Percentiles rank a stretch among this genome's conserved stretches.
phyloP scores from a whole-genome alignment of 176 grass and related monocot species.

The Puya raimondii region DNA sequence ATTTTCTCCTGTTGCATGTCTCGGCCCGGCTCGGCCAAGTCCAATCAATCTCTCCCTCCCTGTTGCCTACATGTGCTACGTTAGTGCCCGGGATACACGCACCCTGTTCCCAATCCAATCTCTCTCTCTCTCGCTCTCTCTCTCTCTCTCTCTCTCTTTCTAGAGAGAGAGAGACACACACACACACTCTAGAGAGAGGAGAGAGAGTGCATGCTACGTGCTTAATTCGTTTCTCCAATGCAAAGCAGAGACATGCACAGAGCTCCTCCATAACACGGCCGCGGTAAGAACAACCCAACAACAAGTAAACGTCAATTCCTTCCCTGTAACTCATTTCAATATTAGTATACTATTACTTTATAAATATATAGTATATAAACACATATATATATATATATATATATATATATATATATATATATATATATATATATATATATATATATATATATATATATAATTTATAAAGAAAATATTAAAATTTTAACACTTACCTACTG shows the following conservation, averaged over 20 bases:
- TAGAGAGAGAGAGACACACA: neutral
- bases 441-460: no score
- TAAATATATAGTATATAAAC: no score
- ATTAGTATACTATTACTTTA: no score
- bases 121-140: neutral
- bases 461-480: no score
- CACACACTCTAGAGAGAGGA: neutral
- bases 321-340: neutral
- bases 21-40: neutral
- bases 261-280: neutral
- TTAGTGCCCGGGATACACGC: constrained; percentile 19
- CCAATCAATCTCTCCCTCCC: neutral
- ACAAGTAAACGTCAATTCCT: constrained; percentile 30
- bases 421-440: no score
- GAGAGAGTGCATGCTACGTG: constrained; percentile 18
- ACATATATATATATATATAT: no score
- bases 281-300: constrained; percentile 18
- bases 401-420: no score
- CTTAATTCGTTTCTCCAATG: neutral
- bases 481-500: no score
- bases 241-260: constrained; percentile 6
- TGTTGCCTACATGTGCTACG: constrained; percentile 2
- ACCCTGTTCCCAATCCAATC: neutral
- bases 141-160: neutral
- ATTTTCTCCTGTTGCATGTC: no score